Conservation (phyloP, 208 protist genomes). For the Acanthamoeba castellanii region DNA sequence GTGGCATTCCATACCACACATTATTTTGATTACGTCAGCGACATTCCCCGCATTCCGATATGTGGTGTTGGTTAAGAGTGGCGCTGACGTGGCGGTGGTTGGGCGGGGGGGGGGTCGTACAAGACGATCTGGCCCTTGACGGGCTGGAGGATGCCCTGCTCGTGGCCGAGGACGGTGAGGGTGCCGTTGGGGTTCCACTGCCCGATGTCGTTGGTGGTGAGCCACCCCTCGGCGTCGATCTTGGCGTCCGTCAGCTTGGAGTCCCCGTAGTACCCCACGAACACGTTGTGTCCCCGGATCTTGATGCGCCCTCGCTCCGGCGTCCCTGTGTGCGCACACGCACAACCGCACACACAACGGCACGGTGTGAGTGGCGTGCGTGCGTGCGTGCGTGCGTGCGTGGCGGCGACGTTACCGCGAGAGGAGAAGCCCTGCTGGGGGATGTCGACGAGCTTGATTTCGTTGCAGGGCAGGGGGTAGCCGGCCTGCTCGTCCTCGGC, state of each 20-base stretch:
- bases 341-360: not conserved
- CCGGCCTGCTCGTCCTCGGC: conserved; percentile 63
- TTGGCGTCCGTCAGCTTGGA: conserved; percentile 74
- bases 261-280: conserved; percentile 89
- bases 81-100: not conserved
- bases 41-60: not conserved
- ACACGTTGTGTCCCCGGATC: conserved; percentile 86
- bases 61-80: not conserved
- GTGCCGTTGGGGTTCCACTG: conserved; percentile 81
- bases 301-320: conserved; percentile 85
- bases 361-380: too few relatives aligned
- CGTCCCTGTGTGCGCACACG: not conserved
- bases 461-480: conserved; percentile 64
- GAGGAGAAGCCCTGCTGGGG: conserved; percentile 25
- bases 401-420: too few relatives aligned
- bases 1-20: not conserved
- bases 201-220: conserved; percentile 93
- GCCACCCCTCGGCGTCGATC: conserved; percentile 90
- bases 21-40: too few relatives aligned
- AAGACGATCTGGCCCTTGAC: conserved; percentile 88
- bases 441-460: conserved; percentile 53
- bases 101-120: not conserved
- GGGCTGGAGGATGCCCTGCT: conserved; percentile 93
- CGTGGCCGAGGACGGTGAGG: conserved; percentile 92
- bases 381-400: too few relatives aligned